Evolutionary conservation across 2,329 filamentous ascomycete genomes (phyloP).

Genomic region (Alternaria infectoria): DNA sequence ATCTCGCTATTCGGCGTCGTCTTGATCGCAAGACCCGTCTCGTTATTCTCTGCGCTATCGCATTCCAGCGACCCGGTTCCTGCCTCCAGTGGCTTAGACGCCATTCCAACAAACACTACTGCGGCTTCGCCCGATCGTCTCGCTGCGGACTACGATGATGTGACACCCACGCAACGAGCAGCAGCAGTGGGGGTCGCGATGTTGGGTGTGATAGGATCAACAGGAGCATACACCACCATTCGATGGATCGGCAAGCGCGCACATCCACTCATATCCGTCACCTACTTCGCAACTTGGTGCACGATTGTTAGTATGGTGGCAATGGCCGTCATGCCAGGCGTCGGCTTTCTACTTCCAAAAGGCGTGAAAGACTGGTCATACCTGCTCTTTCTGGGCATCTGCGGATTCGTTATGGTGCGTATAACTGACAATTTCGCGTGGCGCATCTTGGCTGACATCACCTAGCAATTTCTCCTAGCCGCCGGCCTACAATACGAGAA

Average conservation of each 20-base stretch:
- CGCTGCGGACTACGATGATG: constrained; percentile 49
- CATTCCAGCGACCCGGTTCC: constrained; percentile 30
- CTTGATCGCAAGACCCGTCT: constrained; percentile 76
- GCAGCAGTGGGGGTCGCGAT: constrained; percentile 74
- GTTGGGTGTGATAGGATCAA: constrained; percentile 77
- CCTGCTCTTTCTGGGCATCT: constrained; percentile 70
- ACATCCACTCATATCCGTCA: constrained; percentile 83
- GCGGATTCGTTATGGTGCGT: constrained; percentile 74
- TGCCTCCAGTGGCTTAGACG: constrained; percentile 42
- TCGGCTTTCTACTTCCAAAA: constrained; percentile 64
- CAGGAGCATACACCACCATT: constrained; percentile 76
- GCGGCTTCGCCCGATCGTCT: constrained; percentile 21
- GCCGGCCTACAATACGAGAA: constrained; percentile 76
- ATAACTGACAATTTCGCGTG: background rate
- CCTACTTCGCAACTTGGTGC: constrained; percentile 78
- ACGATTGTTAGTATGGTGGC: constrained; percentile 69
- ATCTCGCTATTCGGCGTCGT: constrained; percentile 81
- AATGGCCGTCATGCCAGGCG: constrained; percentile 62
- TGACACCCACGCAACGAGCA: constrained; percentile 70
- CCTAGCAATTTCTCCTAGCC: constrained; percentile 79
- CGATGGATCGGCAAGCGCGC: constrained; percentile 80
- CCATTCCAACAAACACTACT: constrained; percentile 37
- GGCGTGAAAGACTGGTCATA: constrained; percentile 68
- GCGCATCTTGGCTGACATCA: background rate
- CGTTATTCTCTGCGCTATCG: constrained; percentile 56